Evolutionary conservation across 352 stramenopile genomes (phyloP).

Genomic region (Thraustochytrium striatum): DNA sequence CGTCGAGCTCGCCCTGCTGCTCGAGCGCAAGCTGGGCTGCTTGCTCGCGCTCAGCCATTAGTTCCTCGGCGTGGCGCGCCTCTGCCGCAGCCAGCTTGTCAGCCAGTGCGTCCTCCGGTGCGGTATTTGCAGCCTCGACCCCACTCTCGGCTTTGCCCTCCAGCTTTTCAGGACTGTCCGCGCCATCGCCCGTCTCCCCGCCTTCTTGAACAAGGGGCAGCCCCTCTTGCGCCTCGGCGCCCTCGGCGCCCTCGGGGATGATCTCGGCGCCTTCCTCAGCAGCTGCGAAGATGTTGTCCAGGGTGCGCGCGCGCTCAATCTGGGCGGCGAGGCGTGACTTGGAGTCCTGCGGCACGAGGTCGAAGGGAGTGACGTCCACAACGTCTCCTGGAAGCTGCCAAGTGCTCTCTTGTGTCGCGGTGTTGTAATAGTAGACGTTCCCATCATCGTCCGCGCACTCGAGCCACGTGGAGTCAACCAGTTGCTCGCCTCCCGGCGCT

Average conservation of each 20-base stretch:
- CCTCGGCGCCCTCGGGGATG: no score
- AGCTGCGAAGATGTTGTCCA: not conserved
- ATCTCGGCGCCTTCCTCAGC: not conserved
- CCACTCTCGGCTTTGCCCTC: not conserved
- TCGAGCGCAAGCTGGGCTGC: not conserved
- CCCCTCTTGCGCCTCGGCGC: no score
- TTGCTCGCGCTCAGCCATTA: no score
- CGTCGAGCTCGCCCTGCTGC: not conserved
- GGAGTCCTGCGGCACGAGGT: no score
- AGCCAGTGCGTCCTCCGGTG: not conserved
- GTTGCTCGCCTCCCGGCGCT: not conserved
- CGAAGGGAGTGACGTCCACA: no score
- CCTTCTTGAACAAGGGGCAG: not conserved
- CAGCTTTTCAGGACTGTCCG: not conserved
- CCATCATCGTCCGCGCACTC: constrained; percentile 49
- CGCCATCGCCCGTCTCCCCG: not conserved
- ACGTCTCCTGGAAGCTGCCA: constrained; percentile 17
- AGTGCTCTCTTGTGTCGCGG: not conserved
- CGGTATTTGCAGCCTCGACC: not conserved
- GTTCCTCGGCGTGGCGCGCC: no score
- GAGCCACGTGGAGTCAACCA: constrained; percentile 22
- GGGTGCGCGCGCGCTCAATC: not conserved
- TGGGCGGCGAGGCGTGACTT: not conserved
- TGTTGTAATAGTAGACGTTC: constrained; percentile 49
- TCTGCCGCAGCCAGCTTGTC: not conserved